Evolutionary conservation across 2,329 filamentous ascomycete genomes (phyloP), one percentile per base, ranked within the genome.

Genomic region (Diplodia intermedia): DNA sequence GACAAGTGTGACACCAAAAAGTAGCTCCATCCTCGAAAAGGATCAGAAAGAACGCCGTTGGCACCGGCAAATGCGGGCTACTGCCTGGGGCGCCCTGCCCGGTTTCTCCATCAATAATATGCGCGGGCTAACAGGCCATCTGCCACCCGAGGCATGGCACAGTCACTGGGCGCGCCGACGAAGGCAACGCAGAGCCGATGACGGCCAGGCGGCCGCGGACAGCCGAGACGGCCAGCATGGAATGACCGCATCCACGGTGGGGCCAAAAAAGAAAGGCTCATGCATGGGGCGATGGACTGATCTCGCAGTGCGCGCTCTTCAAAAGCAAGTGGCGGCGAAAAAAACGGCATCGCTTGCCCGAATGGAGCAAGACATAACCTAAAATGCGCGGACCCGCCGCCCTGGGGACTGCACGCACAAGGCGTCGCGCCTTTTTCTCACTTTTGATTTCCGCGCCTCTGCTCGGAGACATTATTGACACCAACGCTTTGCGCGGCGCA

Each of bases 1-100:
- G 62, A 31, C 57, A 50, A 31, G 60, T 12, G 47, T 52, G 60
- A 26, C 29, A 36, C 60, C 60, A 63, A 53, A 52, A 63, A 63
- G 43, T 63, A 63, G 60, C 60, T 63, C 60, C 47, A 63, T 53
- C 60, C 40, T 63, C 60, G 47, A 43, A 63, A 63, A 63, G 60
- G 43, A 63, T 63, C 60, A 63, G 40, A 63, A 63, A 63, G 47
- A 20, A 63, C 47, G 47, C 60, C 60, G 60, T 63, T 63, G 60
- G 57, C 26, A 33, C 60, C 60, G 60, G 31, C 47, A 63, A 49
- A 62, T 49, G 55, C 43, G 57, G 57, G 57, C 40, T 9, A 43
- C 33, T 43, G 55, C 33, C 23, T 29, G 23, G 57, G 57, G 57
- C 40, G 26, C 15, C 29, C 15, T 29, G 20, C 26, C 43, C 38